These are phyloP conservation scores for Puccinia sorghi DNA, from an alignment of 1,284 basidiomycete genomes.

Conservation along the genomic window DNA sequence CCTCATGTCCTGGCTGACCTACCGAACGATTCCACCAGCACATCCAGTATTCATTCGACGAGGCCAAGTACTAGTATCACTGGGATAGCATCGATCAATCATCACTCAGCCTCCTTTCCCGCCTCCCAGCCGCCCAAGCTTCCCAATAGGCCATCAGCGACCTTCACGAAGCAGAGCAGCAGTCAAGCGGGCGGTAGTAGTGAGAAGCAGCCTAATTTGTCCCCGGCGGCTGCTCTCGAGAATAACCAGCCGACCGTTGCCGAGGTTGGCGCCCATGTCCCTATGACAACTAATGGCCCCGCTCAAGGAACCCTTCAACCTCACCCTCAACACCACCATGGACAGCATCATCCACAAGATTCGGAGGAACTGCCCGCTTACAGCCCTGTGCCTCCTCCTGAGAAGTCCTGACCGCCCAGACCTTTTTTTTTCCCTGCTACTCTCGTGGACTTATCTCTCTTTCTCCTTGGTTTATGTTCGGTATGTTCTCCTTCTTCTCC, in stretches of 20 bases:
- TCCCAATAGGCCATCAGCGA: constrained; percentile 1
- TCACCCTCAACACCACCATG: neutral
- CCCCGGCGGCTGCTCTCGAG: neutral
- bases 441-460: neutral
- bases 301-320: constrained; percentile 10
- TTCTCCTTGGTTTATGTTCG: neutral
- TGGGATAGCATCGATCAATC: constrained; percentile 5
- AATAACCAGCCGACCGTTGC: constrained; percentile 18
- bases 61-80: neutral
- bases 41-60: neutral
- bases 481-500: neutral
- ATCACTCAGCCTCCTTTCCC: neutral
- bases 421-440: neutral
- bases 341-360: neutral
- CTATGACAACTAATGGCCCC: constrained; percentile 21
- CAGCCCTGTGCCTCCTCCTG: neutral
- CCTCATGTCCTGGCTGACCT: constrained; percentile 13
- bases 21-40: neutral
- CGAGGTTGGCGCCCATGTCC: constrained; percentile 19
- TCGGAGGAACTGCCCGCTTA: constrained; percentile 16
- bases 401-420: neutral
- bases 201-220: neutral
- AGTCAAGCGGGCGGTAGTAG: neutral
- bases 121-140: constrained; percentile 14
- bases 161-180: neutral